Evolutionary conservation across 768 basidiomycete species (phyloP).

Genomic region (Auriscalpium vulgare): DNA sequence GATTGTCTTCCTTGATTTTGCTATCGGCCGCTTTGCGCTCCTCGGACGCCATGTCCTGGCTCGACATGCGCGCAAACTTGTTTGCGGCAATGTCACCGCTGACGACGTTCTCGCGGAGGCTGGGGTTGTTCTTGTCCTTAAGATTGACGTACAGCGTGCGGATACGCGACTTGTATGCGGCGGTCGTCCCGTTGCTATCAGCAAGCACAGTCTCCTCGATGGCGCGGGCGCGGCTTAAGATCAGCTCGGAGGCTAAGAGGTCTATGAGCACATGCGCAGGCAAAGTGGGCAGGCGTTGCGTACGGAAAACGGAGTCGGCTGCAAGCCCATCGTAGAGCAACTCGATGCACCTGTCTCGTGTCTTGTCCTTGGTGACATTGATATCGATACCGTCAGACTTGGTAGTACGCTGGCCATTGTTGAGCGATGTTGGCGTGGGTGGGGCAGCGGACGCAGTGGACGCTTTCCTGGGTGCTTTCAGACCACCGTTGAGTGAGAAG

Average conservation of each 20-base stretch:
- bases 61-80: conserved; percentile 73
- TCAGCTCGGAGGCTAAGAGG: conserved; percentile 53
- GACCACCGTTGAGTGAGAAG: not conserved
- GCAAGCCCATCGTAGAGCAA: conserved; percentile 91
- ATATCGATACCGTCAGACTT: conserved; percentile 66
- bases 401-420: conserved; percentile 39
- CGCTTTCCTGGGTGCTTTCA: conserved; percentile 19
- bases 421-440: conserved; percentile 13
- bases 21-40: conserved; percentile 80
- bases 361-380: conserved; percentile 54
- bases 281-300: conserved; percentile 28
- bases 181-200: conserved; percentile 35
- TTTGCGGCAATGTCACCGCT: conserved; percentile 68
- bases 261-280: not conserved
- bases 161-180: conserved; percentile 68
- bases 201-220: conserved; percentile 62
- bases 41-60: conserved; percentile 92
- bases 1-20: conserved; percentile 76
- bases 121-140: conserved; percentile 92
- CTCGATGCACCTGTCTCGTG: conserved; percentile 81
- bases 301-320: conserved; percentile 80
- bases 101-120: conserved; percentile 76
- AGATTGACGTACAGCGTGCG: conserved; percentile 87
- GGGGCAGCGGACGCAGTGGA: conserved; percentile 13
- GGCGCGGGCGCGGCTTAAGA: conserved; percentile 55